A percentile compares a stretch with the other conserved stretches of the same genome.
phyloP scores from a whole-genome alignment of 345 rosid species.

The Jatropha curcas region DNA sequence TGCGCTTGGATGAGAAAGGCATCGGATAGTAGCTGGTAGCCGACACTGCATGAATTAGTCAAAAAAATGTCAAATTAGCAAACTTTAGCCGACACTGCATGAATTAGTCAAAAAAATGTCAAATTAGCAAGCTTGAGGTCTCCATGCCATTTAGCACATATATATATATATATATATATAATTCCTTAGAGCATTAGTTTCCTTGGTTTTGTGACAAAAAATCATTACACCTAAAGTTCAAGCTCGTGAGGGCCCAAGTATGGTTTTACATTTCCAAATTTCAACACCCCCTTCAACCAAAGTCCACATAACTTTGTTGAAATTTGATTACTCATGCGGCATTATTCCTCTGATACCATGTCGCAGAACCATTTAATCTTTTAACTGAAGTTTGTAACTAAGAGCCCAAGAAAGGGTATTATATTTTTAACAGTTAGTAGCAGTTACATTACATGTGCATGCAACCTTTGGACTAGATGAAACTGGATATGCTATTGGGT shows the following conservation, averaged over 20 bases:
- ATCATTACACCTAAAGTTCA: neutral
- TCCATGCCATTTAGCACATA: neutral
- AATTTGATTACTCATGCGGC: too few species aligned
- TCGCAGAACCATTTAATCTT: neutral
- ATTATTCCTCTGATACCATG: too few species aligned
- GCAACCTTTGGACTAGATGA: neutral
- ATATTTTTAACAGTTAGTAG: neutral
- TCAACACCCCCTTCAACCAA: neutral
- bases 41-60: conserved; percentile 72
- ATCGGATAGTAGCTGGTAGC: conserved; percentile 72
- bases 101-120: conserved; percentile 8
- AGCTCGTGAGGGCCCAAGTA: neutral
- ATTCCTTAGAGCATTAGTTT: neutral
- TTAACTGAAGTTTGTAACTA: neutral
- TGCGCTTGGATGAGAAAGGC: conserved; percentile 91
- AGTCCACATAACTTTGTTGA: neutral
- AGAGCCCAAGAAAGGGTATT: neutral
- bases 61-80: conserved; percentile 13
- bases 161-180: conserved; percentile 1
- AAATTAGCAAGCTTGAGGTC: neutral
- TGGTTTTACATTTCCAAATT: neutral
- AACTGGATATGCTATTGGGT: neutral
- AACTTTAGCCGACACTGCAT: conserved; percentile 72
- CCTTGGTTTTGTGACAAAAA: neutral
- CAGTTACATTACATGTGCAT: too few species aligned